A percentile compares a stretch with the other conserved stretches of the same genome.
These are phyloP conservation scores for Moelleriella libera DNA, from an alignment of 2,329 filamentous ascomycete genomes.

Conservation along the genomic window DNA sequence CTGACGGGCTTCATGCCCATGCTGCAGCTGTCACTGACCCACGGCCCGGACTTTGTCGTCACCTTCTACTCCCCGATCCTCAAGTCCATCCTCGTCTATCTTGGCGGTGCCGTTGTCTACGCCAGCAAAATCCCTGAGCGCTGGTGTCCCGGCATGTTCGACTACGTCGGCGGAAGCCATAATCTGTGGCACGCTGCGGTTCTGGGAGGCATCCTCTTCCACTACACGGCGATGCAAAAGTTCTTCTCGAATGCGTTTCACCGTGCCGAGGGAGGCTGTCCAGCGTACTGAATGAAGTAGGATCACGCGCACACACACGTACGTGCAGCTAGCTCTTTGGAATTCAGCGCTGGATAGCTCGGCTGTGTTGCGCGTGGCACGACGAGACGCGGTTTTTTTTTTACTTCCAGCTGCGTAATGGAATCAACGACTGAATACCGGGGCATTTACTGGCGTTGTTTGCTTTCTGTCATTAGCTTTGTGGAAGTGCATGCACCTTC, in stretches of 20 bases:
- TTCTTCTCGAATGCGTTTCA: constrained; percentile 73
- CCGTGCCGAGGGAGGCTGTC: constrained; percentile 48
- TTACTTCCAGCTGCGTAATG: neutral
- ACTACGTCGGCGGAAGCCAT: constrained; percentile 89
- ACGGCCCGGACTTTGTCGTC: constrained; percentile 66
- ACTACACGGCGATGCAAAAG: constrained; percentile 90
- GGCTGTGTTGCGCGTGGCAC: no score
- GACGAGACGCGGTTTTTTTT: neutral
- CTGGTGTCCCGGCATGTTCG: constrained; percentile 85
- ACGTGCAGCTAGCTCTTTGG: no score
- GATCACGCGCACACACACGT: no score
- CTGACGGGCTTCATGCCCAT: constrained; percentile 83
- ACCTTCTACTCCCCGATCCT: constrained; percentile 80
- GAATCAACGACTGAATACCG: no score
- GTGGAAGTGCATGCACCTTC: no score
- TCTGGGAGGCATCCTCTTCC: constrained; percentile 88
- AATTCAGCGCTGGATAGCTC: no score
- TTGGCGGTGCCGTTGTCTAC: constrained; percentile 74
- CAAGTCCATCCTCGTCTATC: constrained; percentile 78
- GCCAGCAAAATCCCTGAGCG: constrained; percentile 85
- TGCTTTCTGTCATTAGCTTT: no score
- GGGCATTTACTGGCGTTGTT: neutral
- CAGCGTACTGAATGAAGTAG: constrained; percentile 27
- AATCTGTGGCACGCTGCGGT: constrained; percentile 97
- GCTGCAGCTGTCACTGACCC: constrained; percentile 64